Conservation (phyloP, 345 rosid species). For the Pugionium dolabratum region DNA sequence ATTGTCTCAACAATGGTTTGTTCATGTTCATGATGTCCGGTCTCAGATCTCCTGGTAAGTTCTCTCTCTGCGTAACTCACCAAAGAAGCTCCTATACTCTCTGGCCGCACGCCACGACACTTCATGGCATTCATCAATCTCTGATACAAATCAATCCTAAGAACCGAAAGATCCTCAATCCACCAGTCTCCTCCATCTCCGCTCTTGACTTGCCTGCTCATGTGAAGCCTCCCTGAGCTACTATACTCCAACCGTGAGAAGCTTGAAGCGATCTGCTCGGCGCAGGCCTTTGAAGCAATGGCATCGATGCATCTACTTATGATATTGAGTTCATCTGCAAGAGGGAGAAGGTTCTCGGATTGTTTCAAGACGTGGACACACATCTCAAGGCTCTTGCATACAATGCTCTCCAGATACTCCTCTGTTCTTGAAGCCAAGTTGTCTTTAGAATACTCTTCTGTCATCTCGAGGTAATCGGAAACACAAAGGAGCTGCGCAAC, state of each 20-base stretch:
- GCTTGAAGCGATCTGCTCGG: constrained; percentile 92
- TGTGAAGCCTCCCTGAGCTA: constrained; percentile 97
- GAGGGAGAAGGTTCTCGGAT: constrained; percentile 84
- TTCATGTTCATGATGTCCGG: constrained; percentile 57
- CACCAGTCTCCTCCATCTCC: constrained; percentile 82
- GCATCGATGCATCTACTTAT: constrained; percentile 55
- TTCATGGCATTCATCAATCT: constrained; percentile 89
- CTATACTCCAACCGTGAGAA: constrained; percentile 94
- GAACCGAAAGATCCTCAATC: constrained; percentile 88
- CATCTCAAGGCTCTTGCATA: constrained; percentile 84
- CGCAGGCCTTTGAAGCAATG: constrained; percentile 61
- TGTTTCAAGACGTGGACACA: constrained; percentile 87
- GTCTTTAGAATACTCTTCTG: constrained; percentile 81
- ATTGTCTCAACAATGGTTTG: constrained; percentile 76
- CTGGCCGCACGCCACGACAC: constrained; percentile 93
- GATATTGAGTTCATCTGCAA: constrained; percentile 83
- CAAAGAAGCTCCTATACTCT: constrained; percentile 89
- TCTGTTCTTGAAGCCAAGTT: constrained; percentile 86
- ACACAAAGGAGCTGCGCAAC: constrained; percentile 83
- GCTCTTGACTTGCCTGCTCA: constrained; percentile 73
- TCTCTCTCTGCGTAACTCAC: constrained; percentile 84
- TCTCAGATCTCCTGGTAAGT: constrained; percentile 70
- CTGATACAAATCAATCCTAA: constrained; percentile 75
- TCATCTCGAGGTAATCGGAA: constrained; percentile 98
- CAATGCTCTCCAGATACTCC: constrained; percentile 81